Conservation (phyloP, 306 rosid genomes). For the Herpetospermum pedunculosum region DNA sequence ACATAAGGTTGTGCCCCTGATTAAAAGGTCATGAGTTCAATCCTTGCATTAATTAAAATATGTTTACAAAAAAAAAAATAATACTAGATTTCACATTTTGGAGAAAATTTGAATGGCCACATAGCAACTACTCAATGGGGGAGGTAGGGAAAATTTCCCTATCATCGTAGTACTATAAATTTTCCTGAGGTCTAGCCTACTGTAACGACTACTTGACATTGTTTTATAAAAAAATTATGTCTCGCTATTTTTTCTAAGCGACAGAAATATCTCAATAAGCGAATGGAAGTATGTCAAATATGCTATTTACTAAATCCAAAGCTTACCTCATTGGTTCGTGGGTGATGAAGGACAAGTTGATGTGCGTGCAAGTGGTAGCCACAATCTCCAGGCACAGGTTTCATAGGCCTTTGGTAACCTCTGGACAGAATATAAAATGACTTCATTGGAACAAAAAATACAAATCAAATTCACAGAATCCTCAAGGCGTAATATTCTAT, state of each 20-base stretch:
- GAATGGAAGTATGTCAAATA: background rate
- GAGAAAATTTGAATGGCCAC: too few species aligned
- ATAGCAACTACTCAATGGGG: too few species aligned
- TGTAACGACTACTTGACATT: background rate
- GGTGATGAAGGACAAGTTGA: constrained; percentile 53
- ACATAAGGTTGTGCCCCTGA: too few species aligned
- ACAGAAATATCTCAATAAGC: background rate
- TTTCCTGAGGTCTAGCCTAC: too few species aligned
- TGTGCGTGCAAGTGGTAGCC: constrained; percentile 82
- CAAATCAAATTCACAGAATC: background rate
- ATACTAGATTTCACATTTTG: too few species aligned
- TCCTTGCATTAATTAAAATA: too few species aligned
- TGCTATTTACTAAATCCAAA: background rate
- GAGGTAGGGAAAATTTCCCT: too few species aligned
- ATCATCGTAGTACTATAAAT: too few species aligned
- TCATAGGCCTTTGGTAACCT: constrained; percentile 64
- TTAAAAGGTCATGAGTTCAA: too few species aligned
- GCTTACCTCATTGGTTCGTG: constrained; percentile 53
- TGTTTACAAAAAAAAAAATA: too few species aligned
- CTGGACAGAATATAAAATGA: constrained; percentile 17
- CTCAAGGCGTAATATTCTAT: too few species aligned
- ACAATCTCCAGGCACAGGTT: constrained; percentile 91
- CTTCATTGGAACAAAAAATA: background rate
- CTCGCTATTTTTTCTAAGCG: background rate
- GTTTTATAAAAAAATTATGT: background rate